Evolutionary conservation across 352 stramenopile species (phyloP), one percentile per base, ranked within the genome.

Genomic region (Phytophthora pluvialis): DNA sequence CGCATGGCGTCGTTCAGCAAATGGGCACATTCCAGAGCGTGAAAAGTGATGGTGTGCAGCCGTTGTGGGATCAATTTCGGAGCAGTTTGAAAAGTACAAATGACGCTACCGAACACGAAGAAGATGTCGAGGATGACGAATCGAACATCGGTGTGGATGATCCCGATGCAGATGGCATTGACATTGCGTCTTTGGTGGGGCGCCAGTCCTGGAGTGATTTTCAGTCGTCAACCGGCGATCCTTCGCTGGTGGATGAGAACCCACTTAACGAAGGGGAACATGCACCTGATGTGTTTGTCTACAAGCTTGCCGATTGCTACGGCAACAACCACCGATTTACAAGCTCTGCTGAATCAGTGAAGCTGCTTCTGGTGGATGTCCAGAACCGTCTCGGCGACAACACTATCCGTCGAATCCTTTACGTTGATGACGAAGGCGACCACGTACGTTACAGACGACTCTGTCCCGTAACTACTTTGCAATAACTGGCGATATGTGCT

Each of bases 281-380:
- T 45, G 36, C 45, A 38, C 69, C 70, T 12, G 69, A 83, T 46
- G 81, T 80, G 49, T 96, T 96, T 67, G 86, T 94, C 7, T 96
- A 82, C 70, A 96, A 94, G 60, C 69, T 96, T 45, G 82, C 83
- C 3, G 88, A 96, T 56, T 89, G 78, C 45, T 89, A 90, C 33
- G 84, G 83, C 10, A 90, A 86, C 55, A 96, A 89, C 47, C 88
- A 96, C 29, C 86, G 88, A 2, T 96, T 96, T 58, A 94, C 86
- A 13, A 93, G 86, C 44, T 94, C 88, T 5, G 86, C 88, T 15
- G 78, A 88, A 52, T 90, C 80, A 12, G 53, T 96, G 11, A 84
- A 84, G 16, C 79, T 92, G 33, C 65, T 96, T 12, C 51, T 92
- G 21, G 70, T 75, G 18, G 81, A 94, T 47, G 84, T 96, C 0